phyloP scores from a whole-genome alignment of 768 basidiomycete genomes.

The Lyophyllum semitale region DNA sequence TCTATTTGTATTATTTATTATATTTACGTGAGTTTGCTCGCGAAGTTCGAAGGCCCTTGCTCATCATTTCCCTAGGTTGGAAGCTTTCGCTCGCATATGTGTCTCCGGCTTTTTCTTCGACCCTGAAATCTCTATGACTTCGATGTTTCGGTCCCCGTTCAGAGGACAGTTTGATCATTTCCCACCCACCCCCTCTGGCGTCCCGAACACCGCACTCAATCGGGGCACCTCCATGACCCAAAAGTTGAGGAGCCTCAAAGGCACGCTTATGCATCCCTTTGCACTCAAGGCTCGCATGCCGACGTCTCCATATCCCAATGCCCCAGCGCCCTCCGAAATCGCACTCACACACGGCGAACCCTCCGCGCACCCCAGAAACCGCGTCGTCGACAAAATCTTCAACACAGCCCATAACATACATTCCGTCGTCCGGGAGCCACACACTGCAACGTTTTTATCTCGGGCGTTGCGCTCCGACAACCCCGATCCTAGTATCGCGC shows the following conservation, averaged over 20 bases:
- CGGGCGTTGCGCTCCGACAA: slow-evolving; percentile 47
- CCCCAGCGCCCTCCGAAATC: slow-evolving; percentile 20
- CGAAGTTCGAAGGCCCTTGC: not conserved
- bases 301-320: slow-evolving; percentile 25
- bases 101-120: slow-evolving; percentile 89
- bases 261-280: slow-evolving; percentile 57
- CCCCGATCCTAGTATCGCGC: slow-evolving; percentile 46
- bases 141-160: slow-evolving; percentile 45
- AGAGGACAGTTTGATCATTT: slow-evolving; percentile 30
- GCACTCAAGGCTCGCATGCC: slow-evolving; percentile 36
- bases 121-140: slow-evolving; percentile 64
- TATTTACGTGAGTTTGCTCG: slow-evolving; percentile 75
- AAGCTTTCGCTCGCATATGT: slow-evolving; percentile 85
- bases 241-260: slow-evolving; percentile 43
- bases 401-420: slow-evolving; percentile 36
- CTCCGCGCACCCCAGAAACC: slow-evolving; percentile 20
- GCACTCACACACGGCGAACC: slow-evolving; percentile 28
- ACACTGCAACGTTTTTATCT: slow-evolving; percentile 52
- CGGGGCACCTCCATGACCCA: slow-evolving; percentile 50
- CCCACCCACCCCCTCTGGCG: slow-evolving; percentile 27
- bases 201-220: slow-evolving; percentile 33
- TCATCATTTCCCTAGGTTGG: slow-evolving; percentile 53
- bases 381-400: slow-evolving; percentile 34
- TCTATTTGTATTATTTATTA: slow-evolving; percentile 79
- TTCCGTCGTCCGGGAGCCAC: slow-evolving; percentile 41